Conservation (phyloP, 202 grass and related monocot species). For the Digitaria exilis region DNA sequence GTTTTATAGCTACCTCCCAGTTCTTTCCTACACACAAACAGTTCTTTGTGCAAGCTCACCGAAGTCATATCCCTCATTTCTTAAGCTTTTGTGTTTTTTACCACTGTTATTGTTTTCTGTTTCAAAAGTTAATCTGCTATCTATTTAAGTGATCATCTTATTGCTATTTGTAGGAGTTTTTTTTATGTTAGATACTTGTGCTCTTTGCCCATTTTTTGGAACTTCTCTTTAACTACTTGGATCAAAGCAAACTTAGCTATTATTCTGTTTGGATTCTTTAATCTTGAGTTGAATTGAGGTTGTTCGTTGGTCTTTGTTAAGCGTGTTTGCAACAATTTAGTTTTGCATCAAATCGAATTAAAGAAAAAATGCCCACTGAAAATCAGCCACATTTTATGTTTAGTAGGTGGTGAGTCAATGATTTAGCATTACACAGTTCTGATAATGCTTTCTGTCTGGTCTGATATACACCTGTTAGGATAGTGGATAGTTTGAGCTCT, state of each 20-base stretch:
- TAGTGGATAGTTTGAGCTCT: background rate
- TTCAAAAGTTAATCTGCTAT: background rate
- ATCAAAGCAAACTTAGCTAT: background rate
- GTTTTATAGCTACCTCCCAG: background rate
- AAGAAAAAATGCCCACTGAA: background rate
- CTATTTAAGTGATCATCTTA: background rate
- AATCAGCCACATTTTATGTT: background rate
- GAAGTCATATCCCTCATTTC: background rate
- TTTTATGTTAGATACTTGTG: background rate
- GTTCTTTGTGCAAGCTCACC: background rate
- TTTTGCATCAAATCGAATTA: background rate
- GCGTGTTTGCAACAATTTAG: background rate
- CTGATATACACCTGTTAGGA: slow-evolving; percentile 12
- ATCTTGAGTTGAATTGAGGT: background rate
- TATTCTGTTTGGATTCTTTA: background rate
- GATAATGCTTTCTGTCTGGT: slow-evolving; percentile 17
- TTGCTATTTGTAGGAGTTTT: background rate
- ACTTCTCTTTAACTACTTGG: background rate
- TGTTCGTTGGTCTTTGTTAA: slow-evolving; percentile 4
- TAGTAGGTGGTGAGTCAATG: background rate
- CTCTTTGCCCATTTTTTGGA: background rate
- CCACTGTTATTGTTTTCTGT: background rate
- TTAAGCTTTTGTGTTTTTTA: background rate
- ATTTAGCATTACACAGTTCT: background rate
- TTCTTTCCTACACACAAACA: slow-evolving; percentile 4